Conservation (phyloP, 805 yeast species). For the Pichia manshurica region DNA sequence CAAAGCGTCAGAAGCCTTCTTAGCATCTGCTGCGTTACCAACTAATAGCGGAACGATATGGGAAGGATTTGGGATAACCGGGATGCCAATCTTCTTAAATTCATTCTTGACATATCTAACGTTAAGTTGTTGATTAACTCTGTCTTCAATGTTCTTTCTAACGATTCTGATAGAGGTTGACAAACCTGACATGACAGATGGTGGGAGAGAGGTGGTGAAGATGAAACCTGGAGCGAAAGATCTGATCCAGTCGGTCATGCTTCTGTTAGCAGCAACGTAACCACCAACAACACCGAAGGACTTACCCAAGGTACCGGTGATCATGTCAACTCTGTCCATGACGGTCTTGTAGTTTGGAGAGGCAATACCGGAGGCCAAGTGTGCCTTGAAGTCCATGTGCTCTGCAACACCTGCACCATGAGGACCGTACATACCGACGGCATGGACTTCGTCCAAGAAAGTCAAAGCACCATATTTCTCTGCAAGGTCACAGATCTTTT, state of each 20-base stretch:
- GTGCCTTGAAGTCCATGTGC: slow-evolving; percentile 83
- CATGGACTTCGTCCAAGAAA: slow-evolving; percentile 96
- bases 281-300: slow-evolving; percentile 98
- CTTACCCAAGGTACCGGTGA: slow-evolving; percentile 96
- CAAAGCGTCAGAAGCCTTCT: slow-evolving; percentile 82
- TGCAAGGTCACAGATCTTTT: slow-evolving; percentile 88
- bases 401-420: slow-evolving; percentile 99
- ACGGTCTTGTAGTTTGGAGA: slow-evolving; percentile 52
- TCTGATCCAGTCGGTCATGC: slow-evolving; percentile 89
- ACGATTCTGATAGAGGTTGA: slow-evolving; percentile 81
- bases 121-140: slow-evolving; percentile 78
- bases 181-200: slow-evolving; percentile 96
- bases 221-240: slow-evolving; percentile 96
- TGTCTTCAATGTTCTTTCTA: slow-evolving; percentile 67
- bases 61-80: slow-evolving; percentile 95
- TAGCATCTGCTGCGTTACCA: slow-evolving; percentile 92
- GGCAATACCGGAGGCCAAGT: slow-evolving; percentile 60
- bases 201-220: slow-evolving; percentile 94
- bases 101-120: slow-evolving; percentile 78
- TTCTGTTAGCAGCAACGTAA: slow-evolving; percentile 83
- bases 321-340: slow-evolving; percentile 88
- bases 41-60: slow-evolving; percentile 94
- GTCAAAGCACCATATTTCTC: slow-evolving; percentile 97
- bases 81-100: slow-evolving; percentile 69
- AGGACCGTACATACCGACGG: slow-evolving; percentile 98